These are phyloP conservation scores for Colletotrichum sp. DNA, from an alignment of 2,329 filamentous ascomycete species.

Conservation along the genomic window DNA sequence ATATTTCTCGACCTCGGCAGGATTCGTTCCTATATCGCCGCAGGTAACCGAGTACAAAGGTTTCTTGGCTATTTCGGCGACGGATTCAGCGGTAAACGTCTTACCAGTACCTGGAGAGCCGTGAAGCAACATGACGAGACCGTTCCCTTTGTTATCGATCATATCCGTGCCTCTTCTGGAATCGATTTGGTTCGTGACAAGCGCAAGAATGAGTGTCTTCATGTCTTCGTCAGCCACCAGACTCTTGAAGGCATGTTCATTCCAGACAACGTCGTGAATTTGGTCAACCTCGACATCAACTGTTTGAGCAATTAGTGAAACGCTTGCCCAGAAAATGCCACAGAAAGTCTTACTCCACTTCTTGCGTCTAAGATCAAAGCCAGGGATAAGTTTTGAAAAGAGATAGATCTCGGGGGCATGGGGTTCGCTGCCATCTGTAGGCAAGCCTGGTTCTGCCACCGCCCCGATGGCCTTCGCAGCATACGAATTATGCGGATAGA, in stretches of 20 bases:
- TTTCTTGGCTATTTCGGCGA: neutral
- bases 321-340: no score
- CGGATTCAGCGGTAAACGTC: conserved; percentile 38
- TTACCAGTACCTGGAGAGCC: conserved; percentile 40
- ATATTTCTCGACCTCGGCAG: conserved; percentile 25
- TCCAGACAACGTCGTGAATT: neutral
- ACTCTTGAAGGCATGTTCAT: conserved; percentile 20
- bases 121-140: conserved; percentile 38
- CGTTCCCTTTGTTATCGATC: conserved; percentile 38
- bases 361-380: neutral
- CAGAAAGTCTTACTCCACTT: neutral
- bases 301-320: neutral
- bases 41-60: conserved; percentile 30
- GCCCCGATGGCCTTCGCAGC: rapidly evolving
- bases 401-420: neutral
- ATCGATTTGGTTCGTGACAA: conserved; percentile 26
- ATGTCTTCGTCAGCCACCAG: conserved; percentile 21
- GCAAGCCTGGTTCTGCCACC: neutral
- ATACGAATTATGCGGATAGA: neutral
- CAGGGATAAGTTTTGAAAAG: neutral
- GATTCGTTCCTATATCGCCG: conserved; percentile 28
- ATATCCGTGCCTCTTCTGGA: conserved; percentile 31
- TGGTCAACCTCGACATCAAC: neutral
- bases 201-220: conserved; percentile 34
- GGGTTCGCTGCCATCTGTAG: neutral